These are phyloP conservation scores for Rubia yunnanensis DNA, from an alignment of 257 asterid genomes.

Conservation along the genomic window DNA sequence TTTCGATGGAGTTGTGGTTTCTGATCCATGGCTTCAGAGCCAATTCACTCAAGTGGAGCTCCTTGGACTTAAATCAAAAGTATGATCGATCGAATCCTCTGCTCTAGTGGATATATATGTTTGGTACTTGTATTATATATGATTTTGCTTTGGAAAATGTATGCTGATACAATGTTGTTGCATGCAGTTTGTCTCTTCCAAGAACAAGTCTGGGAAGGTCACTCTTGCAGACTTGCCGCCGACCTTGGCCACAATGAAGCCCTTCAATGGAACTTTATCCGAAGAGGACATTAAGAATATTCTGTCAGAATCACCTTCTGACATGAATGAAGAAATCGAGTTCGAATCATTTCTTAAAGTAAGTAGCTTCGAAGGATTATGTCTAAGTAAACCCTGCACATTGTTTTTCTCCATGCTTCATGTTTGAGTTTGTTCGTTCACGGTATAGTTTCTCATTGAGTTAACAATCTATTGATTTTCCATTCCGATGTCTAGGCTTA, in stretches of 20 bases:
- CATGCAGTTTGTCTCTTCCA: constrained; percentile 46
- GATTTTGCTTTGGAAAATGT: neutral
- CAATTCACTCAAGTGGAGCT: constrained; percentile 91
- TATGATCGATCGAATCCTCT: neutral
- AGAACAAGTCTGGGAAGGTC: constrained; percentile 52
- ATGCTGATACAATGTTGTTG: neutral
- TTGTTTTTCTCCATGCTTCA: neutral
- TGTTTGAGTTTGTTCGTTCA: neutral
- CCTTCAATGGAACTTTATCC: constrained; percentile 29
- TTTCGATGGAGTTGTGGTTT: constrained; percentile 59
- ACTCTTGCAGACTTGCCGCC: constrained; percentile 60
- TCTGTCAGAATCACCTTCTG: constrained; percentile 43
- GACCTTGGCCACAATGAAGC: constrained; percentile 52
- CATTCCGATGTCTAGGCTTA: constrained; percentile 34
- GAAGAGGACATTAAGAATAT: constrained; percentile 51
- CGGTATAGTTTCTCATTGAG: neutral
- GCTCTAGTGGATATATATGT: neutral
- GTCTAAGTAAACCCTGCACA: neutral
- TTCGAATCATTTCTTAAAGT: constrained; percentile 79
- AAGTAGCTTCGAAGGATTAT: constrained; percentile 3
- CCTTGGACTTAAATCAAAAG: constrained; percentile 56
- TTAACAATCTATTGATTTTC: neutral
- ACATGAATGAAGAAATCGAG: constrained; percentile 50
- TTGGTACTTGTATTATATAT: neutral
- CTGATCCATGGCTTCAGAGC: constrained; percentile 79